These are phyloP conservation scores for Tricholoma sp. DNA, from an alignment of 768 basidiomycete genomes.

Conservation along the genomic window DNA sequence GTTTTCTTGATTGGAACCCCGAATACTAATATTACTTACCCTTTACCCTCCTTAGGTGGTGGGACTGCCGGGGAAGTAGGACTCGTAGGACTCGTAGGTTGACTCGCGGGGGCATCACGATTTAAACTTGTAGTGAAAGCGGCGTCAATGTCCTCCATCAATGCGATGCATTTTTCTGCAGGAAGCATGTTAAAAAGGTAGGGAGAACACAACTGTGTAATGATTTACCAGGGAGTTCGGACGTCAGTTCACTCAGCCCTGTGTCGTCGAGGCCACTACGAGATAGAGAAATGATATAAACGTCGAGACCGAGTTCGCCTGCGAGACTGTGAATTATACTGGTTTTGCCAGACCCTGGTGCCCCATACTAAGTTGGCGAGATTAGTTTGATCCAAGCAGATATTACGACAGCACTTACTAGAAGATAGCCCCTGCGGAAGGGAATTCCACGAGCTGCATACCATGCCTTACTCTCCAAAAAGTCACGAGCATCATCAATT, in stretches of 20 bases:
- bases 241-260: slow-evolving; percentile 51
- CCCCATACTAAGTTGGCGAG: slow-evolving; percentile 46
- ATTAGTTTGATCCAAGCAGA: background rate
- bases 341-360: slow-evolving; percentile 76
- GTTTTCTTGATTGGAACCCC: background rate
- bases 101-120: slow-evolving; percentile 24
- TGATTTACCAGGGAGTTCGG: slow-evolving; percentile 48
- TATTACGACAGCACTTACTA: slow-evolving; percentile 24
- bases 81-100: background rate
- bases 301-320: slow-evolving; percentile 70
- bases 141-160: slow-evolving; percentile 85
- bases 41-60: background rate
- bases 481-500: slow-evolving; percentile 66
- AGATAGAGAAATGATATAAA: slow-evolving; percentile 70
- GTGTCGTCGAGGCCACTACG: slow-evolving; percentile 60
- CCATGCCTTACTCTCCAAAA: slow-evolving; percentile 65
- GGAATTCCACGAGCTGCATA: slow-evolving; percentile 76
- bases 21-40: slow-evolving; percentile 11
- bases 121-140: slow-evolving; percentile 51
- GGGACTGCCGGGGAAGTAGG: background rate
- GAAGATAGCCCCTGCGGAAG: slow-evolving; percentile 72
- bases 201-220: background rate
- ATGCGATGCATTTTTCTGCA: slow-evolving; percentile 56
- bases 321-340: slow-evolving; percentile 73
- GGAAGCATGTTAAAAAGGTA: background rate